Percentiles rank a stretch among this genome's conserved stretches.
Evolutionary conservation across 805 yeast species (phyloP).

Genomic region (Saturnispora sekii): DNA sequence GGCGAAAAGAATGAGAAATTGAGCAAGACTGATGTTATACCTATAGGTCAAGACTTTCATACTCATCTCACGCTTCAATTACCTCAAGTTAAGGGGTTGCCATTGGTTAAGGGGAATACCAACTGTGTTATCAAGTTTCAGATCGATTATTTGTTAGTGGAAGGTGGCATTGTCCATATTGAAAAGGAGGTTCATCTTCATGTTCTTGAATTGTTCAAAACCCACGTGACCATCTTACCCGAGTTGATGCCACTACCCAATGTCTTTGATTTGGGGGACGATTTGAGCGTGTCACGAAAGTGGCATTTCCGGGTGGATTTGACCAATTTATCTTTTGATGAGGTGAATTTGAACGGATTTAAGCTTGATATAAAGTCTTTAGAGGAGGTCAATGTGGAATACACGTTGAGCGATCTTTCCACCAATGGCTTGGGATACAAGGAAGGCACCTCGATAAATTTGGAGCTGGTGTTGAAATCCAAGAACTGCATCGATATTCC

Average conservation of each 20-base stretch:
- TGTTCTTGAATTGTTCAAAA: conserved; percentile 10
- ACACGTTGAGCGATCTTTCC: neutral
- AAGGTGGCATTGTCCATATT: conserved; percentile 1
- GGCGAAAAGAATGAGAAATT: conserved; percentile 6
- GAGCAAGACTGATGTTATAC: conserved; percentile 10
- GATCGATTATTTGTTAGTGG: conserved; percentile 7
- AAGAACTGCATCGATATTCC: conserved; percentile 10
- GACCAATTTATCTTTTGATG: conserved; percentile 26
- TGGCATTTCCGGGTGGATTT: conserved; percentile 8
- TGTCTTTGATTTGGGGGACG: neutral
- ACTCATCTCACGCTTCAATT: conserved; percentile 12
- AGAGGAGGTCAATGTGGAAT: neutral
- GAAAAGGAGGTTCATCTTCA: conserved; percentile 4
- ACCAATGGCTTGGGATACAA: too few relatives aligned
- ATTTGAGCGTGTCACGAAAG: conserved; percentile 14
- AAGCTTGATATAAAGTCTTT: conserved; percentile 8
- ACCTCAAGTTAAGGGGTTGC: conserved; percentile 17
- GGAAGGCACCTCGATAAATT: too few relatives aligned
- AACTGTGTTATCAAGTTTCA: conserved; percentile 16
- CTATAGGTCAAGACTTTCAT: neutral
- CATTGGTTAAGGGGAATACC: conserved; percentile 3
- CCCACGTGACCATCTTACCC: conserved; percentile 3
- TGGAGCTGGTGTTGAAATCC: too few relatives aligned
- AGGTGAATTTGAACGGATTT: conserved; percentile 3
- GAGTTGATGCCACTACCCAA: conserved; percentile 4